Conservation (phyloP, 2,329 filamentous ascomycete species). For the Falciphora oryzae region DNA sequence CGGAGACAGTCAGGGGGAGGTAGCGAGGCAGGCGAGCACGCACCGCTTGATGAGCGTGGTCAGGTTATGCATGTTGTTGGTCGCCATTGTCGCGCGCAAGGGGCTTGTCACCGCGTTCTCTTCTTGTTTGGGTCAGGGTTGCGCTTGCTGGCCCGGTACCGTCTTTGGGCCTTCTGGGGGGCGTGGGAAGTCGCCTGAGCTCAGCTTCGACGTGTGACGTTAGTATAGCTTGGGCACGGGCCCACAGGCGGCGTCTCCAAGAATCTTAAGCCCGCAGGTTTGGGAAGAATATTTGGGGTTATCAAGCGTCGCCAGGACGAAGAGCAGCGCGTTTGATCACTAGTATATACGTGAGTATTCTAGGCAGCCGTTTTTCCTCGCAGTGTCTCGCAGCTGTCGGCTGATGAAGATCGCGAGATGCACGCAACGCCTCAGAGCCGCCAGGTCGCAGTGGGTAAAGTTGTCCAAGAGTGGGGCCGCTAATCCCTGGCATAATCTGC, state of each 20-base stretch:
- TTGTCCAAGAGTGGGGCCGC: not conserved
- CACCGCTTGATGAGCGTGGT: slow-evolving; percentile 98
- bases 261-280: not conserved
- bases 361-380: not conserved
- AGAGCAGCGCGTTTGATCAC: not conserved
- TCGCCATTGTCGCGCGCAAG: slow-evolving; percentile 50
- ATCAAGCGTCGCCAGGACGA: not conserved
- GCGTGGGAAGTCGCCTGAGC: not conserved
- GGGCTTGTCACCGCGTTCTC: not conserved
- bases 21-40: slow-evolving; percentile 23
- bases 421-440: not conserved
- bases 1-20: not conserved
- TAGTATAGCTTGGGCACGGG: not conserved
- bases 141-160: not conserved
- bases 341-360: not conserved
- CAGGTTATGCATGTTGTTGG: slow-evolving; percentile 89
- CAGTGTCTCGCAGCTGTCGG: not conserved
- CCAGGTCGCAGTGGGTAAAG: not conserved
- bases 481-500: not conserved
- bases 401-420: not conserved
- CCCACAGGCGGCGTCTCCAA: not conserved
- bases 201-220: not conserved
- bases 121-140: not conserved
- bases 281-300: not conserved
- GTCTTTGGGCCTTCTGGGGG: too few relatives aligned